Evolutionary conservation across 176 grass and related monocot genomes (phyloP).

Genomic region (Avena eriantha): DNA sequence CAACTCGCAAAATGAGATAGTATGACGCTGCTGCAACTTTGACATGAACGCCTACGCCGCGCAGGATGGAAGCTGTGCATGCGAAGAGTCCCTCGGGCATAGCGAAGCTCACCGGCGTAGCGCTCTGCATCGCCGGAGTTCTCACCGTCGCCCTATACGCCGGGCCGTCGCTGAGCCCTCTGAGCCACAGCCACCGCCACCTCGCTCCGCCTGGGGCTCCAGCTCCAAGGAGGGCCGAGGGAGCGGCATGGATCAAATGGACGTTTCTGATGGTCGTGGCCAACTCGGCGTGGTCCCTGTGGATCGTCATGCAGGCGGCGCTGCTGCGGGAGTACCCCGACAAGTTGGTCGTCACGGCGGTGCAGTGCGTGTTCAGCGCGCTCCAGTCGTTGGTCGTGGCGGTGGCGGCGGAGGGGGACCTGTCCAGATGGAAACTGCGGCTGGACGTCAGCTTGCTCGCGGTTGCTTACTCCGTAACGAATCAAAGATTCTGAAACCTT

Average conservation of each 20-base stretch:
- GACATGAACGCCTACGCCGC: no score
- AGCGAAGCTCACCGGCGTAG: constrained; percentile 54
- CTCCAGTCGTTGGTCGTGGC: constrained; percentile 48
- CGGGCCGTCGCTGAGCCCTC: constrained; percentile 50
- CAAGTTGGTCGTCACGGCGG: constrained; percentile 58
- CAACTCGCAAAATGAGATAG: no score
- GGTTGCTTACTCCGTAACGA: constrained; percentile 26
- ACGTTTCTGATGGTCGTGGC: constrained; percentile 63
- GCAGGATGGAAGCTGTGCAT: constrained; percentile 63
- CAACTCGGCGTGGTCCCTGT: constrained; percentile 58
- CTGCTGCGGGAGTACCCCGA: constrained; percentile 60
- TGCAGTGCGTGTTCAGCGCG: constrained; percentile 57
- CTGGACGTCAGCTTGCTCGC: constrained; percentile 57
- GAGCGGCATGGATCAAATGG: constrained; percentile 57
- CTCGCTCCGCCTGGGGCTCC: no score
- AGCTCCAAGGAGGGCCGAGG: no score
- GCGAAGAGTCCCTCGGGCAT: constrained; percentile 48
- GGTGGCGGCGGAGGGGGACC: constrained; percentile 49
- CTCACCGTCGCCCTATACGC: constrained; percentile 57
- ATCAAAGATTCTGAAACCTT: not conserved
- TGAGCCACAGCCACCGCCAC: constrained; percentile 49
- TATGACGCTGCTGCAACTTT: no score
- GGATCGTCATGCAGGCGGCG: constrained; percentile 68
- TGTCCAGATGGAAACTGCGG: constrained; percentile 58
- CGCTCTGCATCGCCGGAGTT: constrained; percentile 60